These are phyloP conservation scores for Fraxinus floribunda DNA, from an alignment of 305 asterid species.

Conservation along the genomic window DNA sequence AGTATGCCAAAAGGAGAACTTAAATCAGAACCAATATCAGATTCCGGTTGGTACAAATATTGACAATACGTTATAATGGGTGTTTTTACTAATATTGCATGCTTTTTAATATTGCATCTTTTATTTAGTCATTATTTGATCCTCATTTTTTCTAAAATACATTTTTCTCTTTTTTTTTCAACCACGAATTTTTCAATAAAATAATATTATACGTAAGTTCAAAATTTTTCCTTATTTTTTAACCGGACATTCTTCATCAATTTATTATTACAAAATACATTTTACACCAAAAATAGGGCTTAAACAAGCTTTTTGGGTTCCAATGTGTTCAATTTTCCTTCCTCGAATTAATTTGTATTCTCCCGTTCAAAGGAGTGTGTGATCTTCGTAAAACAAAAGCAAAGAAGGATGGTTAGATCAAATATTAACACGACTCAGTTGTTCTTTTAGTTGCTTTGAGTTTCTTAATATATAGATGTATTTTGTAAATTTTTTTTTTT, in stretches of 20 bases:
- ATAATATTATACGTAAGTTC: too few relatives aligned
- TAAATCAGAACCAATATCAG: conserved; percentile 42
- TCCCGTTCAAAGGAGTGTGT: neutral
- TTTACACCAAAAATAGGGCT: too few relatives aligned
- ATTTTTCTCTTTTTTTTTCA: too few relatives aligned
- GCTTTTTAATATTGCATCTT: neutral
- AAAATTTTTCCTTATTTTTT: too few relatives aligned
- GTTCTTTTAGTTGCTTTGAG: neutral
- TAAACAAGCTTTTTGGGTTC: too few relatives aligned
- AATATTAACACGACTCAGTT: neutral
- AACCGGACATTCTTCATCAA: too few relatives aligned
- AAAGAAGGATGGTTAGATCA: neutral
- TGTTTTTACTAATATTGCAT: neutral
- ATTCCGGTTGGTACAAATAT: conserved; percentile 28
- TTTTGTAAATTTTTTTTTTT: too few relatives aligned
- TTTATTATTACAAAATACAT: too few relatives aligned
- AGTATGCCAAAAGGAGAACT: conserved; percentile 54
- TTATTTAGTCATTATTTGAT: neutral
- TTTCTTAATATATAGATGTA: neutral
- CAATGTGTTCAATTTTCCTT: neutral
- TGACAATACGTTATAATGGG: neutral
- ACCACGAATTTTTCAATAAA: too few relatives aligned
- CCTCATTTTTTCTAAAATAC: too few relatives aligned
- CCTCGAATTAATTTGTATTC: neutral
- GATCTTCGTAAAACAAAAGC: neutral